These are phyloP conservation scores for Cytospora piceicola DNA, from an alignment of 2,329 filamentous ascomycete species.

Conservation along the genomic window DNA sequence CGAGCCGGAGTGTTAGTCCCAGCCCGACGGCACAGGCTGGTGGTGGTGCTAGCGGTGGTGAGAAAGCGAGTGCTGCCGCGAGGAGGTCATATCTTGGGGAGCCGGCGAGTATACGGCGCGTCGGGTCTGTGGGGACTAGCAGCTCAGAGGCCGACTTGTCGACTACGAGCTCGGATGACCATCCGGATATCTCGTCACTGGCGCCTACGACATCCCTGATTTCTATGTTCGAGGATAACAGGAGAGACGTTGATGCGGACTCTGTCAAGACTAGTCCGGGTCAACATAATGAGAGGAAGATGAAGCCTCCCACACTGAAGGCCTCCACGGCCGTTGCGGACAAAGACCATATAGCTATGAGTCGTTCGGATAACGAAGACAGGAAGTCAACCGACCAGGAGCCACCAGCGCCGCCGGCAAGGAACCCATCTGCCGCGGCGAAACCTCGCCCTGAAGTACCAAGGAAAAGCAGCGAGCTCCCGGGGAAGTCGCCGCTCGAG, in stretches of 20 bases:
- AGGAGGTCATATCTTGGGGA: constrained; percentile 36
- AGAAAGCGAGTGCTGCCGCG: not conserved
- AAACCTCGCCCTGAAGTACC: constrained; percentile 12
- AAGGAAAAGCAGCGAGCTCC: constrained; percentile 3
- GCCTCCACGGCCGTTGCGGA: not conserved
- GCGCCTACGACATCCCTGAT: constrained; percentile 67
- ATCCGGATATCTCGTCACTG: constrained; percentile 61
- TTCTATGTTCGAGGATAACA: constrained; percentile 67
- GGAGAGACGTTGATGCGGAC: constrained; percentile 35
- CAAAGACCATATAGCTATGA: not conserved
- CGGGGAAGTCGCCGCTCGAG: not conserved
- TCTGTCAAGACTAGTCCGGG: constrained; percentile 40
- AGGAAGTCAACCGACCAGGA: not conserved
- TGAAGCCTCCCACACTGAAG: constrained; percentile 10
- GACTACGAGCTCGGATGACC: constrained; percentile 38
- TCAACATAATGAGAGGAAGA: not conserved
- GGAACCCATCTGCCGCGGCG: constrained; percentile 5
- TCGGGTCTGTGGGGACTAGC: constrained; percentile 31
- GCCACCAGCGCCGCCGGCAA: not conserved
- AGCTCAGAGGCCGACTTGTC: constrained; percentile 40
- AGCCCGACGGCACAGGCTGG: constrained; percentile 40
- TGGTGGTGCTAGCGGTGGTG: constrained; percentile 16
- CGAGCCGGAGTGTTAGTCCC: constrained; percentile 62
- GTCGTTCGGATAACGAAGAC: not conserved
- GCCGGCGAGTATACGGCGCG: constrained; percentile 22